phyloP scores from a whole-genome alignment of 306 rosid species.

The Citrullus amarus region DNA sequence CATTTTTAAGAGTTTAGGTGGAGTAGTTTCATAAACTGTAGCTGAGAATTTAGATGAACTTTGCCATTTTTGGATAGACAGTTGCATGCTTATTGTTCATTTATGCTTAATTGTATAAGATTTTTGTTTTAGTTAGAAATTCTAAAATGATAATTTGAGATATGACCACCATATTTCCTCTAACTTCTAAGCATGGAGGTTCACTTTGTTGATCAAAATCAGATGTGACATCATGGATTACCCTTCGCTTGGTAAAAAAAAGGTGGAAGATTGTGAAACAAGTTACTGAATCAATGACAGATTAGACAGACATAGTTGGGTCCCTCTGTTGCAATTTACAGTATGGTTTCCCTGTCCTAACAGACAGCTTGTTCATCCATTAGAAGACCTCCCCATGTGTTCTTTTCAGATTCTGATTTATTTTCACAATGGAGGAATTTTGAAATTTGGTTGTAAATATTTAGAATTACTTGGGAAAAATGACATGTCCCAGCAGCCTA shows the following conservation, averaged over 20 bases:
- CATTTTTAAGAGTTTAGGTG: not conserved
- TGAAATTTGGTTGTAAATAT: not conserved
- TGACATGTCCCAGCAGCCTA: not conserved
- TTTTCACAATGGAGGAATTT: not conserved
- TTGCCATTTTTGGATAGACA: not conserved
- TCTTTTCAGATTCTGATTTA: constrained; percentile 4
- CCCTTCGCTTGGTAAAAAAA: not conserved
- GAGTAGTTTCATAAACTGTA: not conserved
- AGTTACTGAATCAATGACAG: not conserved
- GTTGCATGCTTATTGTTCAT: not conserved
- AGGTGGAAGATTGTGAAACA: not conserved
- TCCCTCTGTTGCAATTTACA: constrained; percentile 15
- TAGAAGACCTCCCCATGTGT: not conserved
- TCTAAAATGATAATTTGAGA: not conserved
- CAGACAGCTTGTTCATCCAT: not conserved
- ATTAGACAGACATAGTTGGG: constrained; percentile 9
- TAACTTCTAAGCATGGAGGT: not conserved
- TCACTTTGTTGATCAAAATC: not conserved
- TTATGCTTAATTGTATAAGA: not conserved
- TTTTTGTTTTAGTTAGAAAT: not conserved
- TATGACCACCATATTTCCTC: not conserved
- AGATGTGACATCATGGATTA: not conserved
- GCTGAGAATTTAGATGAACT: not conserved
- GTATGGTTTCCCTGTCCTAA: constrained; percentile 4
- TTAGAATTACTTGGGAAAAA: not conserved